These are phyloP conservation scores for Eucalyptus erythrocorys DNA, from an alignment of 345 rosid species.

Conservation along the genomic window DNA sequence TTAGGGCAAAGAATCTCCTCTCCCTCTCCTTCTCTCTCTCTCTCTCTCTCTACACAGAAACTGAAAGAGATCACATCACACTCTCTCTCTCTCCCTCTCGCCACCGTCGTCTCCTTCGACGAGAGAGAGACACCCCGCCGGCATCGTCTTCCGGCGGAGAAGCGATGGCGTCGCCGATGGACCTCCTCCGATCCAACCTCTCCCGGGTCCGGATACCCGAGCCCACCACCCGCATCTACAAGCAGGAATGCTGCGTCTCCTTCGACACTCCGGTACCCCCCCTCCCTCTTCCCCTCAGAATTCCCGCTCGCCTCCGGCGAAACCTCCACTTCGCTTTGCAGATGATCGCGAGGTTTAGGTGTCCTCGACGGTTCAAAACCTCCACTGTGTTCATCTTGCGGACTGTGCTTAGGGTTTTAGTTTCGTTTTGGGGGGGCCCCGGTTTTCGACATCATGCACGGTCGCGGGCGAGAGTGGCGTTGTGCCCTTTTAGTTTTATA, in stretches of 20 bases:
- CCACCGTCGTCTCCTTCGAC: background rate
- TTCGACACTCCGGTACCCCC: slow-evolving; percentile 74
- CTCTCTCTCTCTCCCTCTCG: too few species aligned
- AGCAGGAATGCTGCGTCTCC: slow-evolving; percentile 93
- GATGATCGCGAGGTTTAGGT: background rate
- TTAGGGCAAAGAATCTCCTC: background rate
- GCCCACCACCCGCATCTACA: slow-evolving; percentile 95
- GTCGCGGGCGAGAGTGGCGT: background rate
- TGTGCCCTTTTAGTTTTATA: background rate
- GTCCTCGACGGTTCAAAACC: background rate
- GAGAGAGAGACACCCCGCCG: background rate
- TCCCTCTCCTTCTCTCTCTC: background rate
- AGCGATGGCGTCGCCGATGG: slow-evolving; percentile 42
- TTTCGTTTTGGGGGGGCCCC: background rate
- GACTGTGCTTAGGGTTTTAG: background rate
- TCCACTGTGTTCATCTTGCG: background rate
- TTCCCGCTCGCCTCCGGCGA: background rate
- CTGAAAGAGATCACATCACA: background rate
- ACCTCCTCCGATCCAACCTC: slow-evolving; percentile 84
- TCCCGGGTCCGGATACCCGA: slow-evolving; percentile 99
- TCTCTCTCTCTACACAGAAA: background rate
- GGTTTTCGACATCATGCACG: background rate
- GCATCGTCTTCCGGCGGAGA: background rate
- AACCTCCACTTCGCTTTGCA: background rate
- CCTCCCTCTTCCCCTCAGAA: background rate